These are phyloP conservation scores for Lentinula detonsa DNA, from an alignment of 768 basidiomycete genomes.

Conservation along the genomic window DNA sequence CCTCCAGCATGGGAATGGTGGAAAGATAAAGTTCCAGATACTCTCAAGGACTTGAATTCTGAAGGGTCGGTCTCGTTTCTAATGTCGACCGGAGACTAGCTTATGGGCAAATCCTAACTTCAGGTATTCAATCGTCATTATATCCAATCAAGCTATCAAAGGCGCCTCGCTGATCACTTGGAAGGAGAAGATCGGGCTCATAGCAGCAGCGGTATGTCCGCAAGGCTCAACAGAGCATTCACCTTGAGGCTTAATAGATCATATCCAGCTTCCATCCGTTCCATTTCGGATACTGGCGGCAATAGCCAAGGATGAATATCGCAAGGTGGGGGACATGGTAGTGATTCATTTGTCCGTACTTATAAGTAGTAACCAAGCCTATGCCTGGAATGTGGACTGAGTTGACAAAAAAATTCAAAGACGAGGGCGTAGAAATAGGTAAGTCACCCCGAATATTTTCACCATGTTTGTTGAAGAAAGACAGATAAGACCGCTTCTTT, in stretches of 20 bases:
- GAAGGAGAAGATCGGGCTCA: constrained; percentile 53
- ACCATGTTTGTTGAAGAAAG: constrained; percentile 13
- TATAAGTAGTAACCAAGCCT: constrained; percentile 22
- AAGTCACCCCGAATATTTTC: constrained; percentile 7
- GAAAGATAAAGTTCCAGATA: constrained; percentile 39
- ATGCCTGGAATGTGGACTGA: constrained; percentile 62
- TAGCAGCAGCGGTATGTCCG: constrained; percentile 38
- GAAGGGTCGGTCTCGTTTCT: constrained; percentile 35
- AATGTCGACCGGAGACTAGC: neutral
- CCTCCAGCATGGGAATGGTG: constrained; percentile 39
- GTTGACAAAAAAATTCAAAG: constrained; percentile 40
- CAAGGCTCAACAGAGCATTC: neutral
- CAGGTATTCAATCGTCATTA: constrained; percentile 49
- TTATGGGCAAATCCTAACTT: neutral
- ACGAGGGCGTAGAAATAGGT: constrained; percentile 48
- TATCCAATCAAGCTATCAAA: constrained; percentile 55
- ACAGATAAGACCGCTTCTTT: constrained; percentile 46
- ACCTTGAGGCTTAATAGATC: neutral
- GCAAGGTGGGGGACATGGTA: constrained; percentile 29
- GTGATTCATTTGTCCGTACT: neutral
- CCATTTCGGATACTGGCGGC: constrained; percentile 63
- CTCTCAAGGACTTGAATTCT: constrained; percentile 38
- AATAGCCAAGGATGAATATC: constrained; percentile 45
- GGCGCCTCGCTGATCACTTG: constrained; percentile 35
- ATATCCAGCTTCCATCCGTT: constrained; percentile 41